Percentiles rank a stretch among this genome's conserved stretches.
phyloP scores from a whole-genome alignment of 192 early-diverging fungal species.

The Backusella liffmaniae region DNA sequence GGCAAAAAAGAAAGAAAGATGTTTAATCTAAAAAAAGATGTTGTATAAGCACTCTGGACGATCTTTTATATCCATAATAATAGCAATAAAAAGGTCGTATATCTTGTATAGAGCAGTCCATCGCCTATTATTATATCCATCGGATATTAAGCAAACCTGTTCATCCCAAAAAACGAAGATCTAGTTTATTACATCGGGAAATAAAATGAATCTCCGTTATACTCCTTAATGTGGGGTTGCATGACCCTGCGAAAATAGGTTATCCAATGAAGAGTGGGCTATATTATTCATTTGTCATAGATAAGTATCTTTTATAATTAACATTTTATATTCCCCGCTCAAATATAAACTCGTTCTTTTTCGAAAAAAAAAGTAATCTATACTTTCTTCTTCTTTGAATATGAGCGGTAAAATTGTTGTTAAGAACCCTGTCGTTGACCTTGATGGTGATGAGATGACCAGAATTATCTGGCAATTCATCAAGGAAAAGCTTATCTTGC shows the following conservation, averaged over 20 bases:
- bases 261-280: not conserved
- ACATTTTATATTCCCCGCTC: not conserved
- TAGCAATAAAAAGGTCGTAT: not conserved
- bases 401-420: conserved; percentile 57
- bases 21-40: not conserved
- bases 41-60: not conserved
- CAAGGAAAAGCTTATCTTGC: conserved; percentile 90
- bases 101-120: not conserved
- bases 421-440: conserved; percentile 79
- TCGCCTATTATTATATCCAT: conserved; percentile 9
- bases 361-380: not conserved
- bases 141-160: not conserved
- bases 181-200: not conserved
- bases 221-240: conserved; percentile 10
- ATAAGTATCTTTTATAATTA: not conserved
- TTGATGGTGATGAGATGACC: conserved; percentile 99
- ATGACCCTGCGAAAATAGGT: conserved; percentile 5
- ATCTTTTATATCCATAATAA: not conserved
- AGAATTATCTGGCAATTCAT: conserved; percentile 95
- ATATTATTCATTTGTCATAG: conserved; percentile 14
- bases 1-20: not conserved
- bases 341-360: not conserved
- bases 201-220: conserved; percentile 10
- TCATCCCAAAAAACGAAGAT: not conserved
- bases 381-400: not conserved